Conservation (phyloP, 2,329 filamentous ascomycete species). For the Xylaria sp. region DNA sequence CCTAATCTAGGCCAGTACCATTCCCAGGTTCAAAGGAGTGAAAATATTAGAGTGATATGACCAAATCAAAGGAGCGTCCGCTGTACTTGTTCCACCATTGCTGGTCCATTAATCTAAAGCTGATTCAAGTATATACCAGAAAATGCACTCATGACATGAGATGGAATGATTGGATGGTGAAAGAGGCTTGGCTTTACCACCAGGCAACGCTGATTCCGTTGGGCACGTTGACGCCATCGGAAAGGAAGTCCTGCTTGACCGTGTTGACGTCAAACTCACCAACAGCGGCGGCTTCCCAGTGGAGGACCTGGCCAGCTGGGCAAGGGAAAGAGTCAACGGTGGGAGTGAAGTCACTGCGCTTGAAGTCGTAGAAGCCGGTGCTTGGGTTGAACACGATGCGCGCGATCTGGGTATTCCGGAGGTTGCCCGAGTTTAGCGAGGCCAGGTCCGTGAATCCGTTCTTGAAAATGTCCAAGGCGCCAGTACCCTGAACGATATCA, state of each 20-base stretch:
- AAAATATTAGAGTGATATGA: neutral
- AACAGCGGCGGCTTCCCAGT: slow-evolving; percentile 37
- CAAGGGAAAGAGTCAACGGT: slow-evolving; percentile 35
- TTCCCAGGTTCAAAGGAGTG: neutral
- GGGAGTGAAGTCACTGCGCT: slow-evolving; percentile 29
- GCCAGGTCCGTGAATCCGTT: slow-evolving; percentile 34
- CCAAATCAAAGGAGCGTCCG: neutral
- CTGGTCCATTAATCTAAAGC: neutral
- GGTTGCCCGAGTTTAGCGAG: slow-evolving; percentile 32
- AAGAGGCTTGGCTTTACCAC: slow-evolving; percentile 16
- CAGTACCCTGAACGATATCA: slow-evolving; percentile 27
- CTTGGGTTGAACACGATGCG: slow-evolving; percentile 32
- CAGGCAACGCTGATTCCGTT: slow-evolving; percentile 36
- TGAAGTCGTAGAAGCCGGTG: slow-evolving; percentile 34
- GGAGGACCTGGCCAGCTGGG: slow-evolving; percentile 32
- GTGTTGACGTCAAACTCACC: slow-evolving; percentile 33
- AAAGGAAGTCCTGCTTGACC: slow-evolving; percentile 33
- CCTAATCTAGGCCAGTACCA: neutral
- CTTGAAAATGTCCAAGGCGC: slow-evolving; percentile 36
- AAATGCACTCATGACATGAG: neutral
- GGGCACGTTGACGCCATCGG: slow-evolving; percentile 26
- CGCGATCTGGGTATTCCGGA: slow-evolving; percentile 34
- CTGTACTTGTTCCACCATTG: neutral
- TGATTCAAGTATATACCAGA: neutral
- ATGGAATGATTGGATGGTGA: neutral